phyloP scores from a whole-genome alignment of 108 stramenopile genomes.

The Skeletonema potamos region DNA sequence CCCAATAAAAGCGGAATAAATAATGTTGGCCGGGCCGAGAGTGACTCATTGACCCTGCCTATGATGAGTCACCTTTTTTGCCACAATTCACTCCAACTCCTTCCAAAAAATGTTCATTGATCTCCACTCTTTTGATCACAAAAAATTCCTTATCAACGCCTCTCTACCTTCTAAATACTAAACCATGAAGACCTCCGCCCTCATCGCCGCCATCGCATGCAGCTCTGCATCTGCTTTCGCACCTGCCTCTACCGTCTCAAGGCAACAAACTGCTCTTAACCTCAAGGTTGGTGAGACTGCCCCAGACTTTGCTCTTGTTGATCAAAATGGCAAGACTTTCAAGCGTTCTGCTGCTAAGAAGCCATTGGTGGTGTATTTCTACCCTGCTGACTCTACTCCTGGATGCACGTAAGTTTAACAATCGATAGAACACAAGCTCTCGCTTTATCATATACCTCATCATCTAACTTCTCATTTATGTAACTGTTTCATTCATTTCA shows the following conservation, averaged over 20 bases:
- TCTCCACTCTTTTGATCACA: no score
- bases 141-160: neutral
- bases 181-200: conserved; percentile 37
- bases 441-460: neutral
- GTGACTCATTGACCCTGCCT: no score
- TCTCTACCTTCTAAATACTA: neutral
- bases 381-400: conserved; percentile 78
- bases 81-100: no score
- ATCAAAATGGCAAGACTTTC: conserved; percentile 83
- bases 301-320: conserved; percentile 74
- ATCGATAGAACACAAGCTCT: no score
- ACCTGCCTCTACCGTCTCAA: conserved; percentile 25
- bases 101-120: no score
- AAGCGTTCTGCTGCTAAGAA: conserved; percentile 73
- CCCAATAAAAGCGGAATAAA: no score
- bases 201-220: conserved; percentile 33
- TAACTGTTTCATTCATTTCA: no score
- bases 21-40: no score
- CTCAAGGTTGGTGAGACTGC: conserved; percentile 74
- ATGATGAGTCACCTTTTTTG: no score
- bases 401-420: conserved; percentile 66
- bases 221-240: conserved; percentile 59
- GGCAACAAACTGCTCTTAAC: conserved; percentile 43
- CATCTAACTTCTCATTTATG: no score
- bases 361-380: conserved; percentile 84